Evolutionary conservation across 345 rosid species (phyloP), one percentile per base, ranked within the genome.

Genomic region (Jatropha curcas): DNA sequence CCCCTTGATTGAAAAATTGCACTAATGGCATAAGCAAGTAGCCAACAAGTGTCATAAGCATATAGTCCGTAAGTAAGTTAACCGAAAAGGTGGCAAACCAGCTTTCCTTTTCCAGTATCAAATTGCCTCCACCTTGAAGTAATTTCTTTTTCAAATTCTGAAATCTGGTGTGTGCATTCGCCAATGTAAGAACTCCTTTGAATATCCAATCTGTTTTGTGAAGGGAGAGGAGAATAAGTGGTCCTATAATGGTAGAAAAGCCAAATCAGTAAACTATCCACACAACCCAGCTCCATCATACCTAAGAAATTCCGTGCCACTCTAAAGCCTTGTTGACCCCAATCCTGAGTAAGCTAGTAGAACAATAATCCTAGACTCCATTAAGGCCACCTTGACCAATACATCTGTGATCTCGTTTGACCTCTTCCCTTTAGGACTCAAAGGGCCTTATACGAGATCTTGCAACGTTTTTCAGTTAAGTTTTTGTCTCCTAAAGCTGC

Each of bases 21-120:
- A 28, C 86, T 75, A 45, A 94, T 71, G 72, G 98, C 94, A 14
- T 72, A 87, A 72, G 97, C 97, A 72, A 94, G 90, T 51, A 94
- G 70, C 96, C 97, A 88, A 17, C 91, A 92, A 0, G 96, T 90
- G 82, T 91, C 98, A 46, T 94, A 94, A 22, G 98, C 96, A 46
- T 90, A 94, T 1, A 90, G 78, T 72, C 88, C 91, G 48, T 79
- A 87, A 59, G 87, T 61, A 70, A n/a, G 72, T 91, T 67, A 90
- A 71, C 31, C 98, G 1, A 97, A 34, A 87, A 74, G 14, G 59
- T 68, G 34, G 20, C 33, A n/a, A n/a, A 61, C 60, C 31, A 59
- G 59, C 43, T 8, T 68, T 52, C 11, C 45, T 30, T 58, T 30
- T 59, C 62, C 75, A 7, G 31, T 41, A 12, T 89, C 86, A 83